Percentiles rank a stretch among this genome's conserved stretches.
Conservation (phyloP, 2,329 filamentous ascomycete genomes). For the Fonsecaea erecta region DNA sequence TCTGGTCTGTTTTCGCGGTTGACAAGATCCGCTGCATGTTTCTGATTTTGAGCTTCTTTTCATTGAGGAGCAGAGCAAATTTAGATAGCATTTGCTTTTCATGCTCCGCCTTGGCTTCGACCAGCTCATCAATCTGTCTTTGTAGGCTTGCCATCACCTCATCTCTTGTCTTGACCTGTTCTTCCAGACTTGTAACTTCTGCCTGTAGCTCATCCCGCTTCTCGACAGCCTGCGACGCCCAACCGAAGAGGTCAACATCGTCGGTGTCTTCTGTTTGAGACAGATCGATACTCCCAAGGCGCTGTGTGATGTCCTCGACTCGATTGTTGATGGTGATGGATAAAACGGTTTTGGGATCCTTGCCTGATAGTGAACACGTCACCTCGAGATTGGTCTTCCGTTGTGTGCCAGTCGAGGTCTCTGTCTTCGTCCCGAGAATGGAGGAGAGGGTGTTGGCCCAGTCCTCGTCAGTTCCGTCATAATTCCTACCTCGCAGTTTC, state of each 20-base stretch:
- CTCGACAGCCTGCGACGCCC: conserved; percentile 56
- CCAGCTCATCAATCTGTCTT: conserved; percentile 62
- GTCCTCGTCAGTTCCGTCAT: conserved; percentile 50
- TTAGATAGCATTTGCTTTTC: conserved; percentile 63
- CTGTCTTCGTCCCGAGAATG: conserved; percentile 39
- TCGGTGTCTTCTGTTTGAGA: conserved; percentile 57
- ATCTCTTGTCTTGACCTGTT: conserved; percentile 51
- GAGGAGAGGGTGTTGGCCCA: conserved; percentile 46
- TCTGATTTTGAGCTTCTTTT: conserved; percentile 68
- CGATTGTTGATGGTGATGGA: conserved; percentile 49
- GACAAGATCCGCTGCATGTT: conserved; percentile 64
- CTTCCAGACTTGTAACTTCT: conserved; percentile 49
- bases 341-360: conserved; percentile 41
- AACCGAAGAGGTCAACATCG: conserved; percentile 62
- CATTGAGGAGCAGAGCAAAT: conserved; percentile 63
- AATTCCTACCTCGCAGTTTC: conserved; percentile 49
- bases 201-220: conserved; percentile 50
- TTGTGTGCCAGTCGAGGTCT: conserved; percentile 5
- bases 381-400: conserved; percentile 30
- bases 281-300: conserved; percentile 59
- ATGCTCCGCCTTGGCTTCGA: conserved; percentile 60
- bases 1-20: conserved; percentile 52
- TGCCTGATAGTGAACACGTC: conserved; percentile 29
- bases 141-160: conserved; percentile 57
- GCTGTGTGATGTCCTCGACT: conserved; percentile 60